Base-by-base conservation (phyloP, 1,139 yeast species). In the Zygotorulaspora mrakii region DNA sequence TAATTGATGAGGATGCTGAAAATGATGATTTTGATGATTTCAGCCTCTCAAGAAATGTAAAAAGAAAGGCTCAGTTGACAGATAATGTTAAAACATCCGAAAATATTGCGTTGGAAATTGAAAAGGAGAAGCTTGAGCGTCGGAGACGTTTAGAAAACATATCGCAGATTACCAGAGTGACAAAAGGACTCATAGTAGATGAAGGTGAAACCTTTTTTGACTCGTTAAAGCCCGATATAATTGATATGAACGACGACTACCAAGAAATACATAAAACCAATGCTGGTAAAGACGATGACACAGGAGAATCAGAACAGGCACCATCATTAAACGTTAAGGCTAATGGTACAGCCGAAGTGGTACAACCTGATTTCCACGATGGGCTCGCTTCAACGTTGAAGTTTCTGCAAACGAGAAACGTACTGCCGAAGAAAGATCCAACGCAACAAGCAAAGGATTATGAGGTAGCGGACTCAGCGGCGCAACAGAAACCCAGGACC, bases 361-460 rank as follows among this genome's bases (percentile, higher is more conserved):
- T 6, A 1, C 42, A 41, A 39, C 68, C 70, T 1, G 53, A 66
- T 30, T 71, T 77, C 42, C 62, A 64, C 22, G 69, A 70, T 14
- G 82, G 86, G 0, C 55, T 82, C 27, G 82, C 80, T 3, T 71
- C 76, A 2, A 74, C 88, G 0, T 66, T 84, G 37, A 67, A 67
- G 37, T 73, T 77, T 45, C 65, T 83, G 11, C 69, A 71, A 44
- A 64, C 74, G 2, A 69, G 70, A 22, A 70, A 74, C n/a, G 60
- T 69, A 4, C 47, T 73, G 4, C 41, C 57, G 40, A 36, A 53
- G 36, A 53, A 53, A 34, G 45, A 61, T n/a, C n/a, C n/a, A n/a
- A n/a, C n/a, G n/a, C n/a, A n/a, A n/a, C n/a, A n/a, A n/a, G n/a
- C n/a, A n/a, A n/a, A n/a, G n/a, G n/a, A n/a, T n/a, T n/a, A n/a